A percentile compares a stretch with the other conserved stretches of the same genome.
Conservation (phyloP, 2,329 filamentous ascomycete species). For the Eutypa lata region DNA sequence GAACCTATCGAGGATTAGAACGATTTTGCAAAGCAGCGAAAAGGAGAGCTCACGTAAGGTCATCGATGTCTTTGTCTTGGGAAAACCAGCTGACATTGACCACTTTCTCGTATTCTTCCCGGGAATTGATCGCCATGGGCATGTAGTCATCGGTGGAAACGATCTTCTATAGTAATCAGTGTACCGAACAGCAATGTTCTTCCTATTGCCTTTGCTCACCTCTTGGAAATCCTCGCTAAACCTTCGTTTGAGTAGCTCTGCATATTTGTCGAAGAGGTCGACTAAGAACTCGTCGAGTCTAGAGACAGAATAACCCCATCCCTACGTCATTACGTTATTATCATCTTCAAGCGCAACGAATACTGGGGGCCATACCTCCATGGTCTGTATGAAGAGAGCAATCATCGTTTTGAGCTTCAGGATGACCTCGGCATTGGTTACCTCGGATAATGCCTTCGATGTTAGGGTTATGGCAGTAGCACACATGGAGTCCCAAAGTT, state of each 20-base stretch:
- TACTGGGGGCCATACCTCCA: conserved; percentile 64
- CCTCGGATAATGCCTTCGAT: conserved; percentile 69
- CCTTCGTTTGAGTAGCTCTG: conserved; percentile 80
- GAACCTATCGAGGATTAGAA: conserved; percentile 56
- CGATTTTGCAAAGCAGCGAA: neutral
- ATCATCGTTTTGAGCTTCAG: conserved; percentile 94
- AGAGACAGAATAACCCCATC: conserved; percentile 84
- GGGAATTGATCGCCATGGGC: conserved; percentile 93
- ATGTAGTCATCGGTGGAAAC: conserved; percentile 97
- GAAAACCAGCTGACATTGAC: conserved; percentile 95
- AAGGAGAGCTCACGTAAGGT: conserved; percentile 61
- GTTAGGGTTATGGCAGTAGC: conserved; percentile 81
- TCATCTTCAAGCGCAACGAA: neutral
- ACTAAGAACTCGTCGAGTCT: conserved; percentile 81
- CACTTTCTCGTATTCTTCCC: conserved; percentile 92
- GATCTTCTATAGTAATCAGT: conserved; percentile 52
- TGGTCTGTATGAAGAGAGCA: conserved; percentile 93
- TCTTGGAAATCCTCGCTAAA: conserved; percentile 97
- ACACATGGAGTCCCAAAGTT: conserved; percentile 98
- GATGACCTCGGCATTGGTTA: conserved; percentile 85
- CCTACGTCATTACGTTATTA: conserved; percentile 42
- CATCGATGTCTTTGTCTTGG: conserved; percentile 72
- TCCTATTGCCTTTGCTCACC: conserved; percentile 38
- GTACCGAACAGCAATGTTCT: neutral
- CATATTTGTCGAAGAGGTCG: conserved; percentile 91